Base-by-base conservation (phyloP, 768 basidiomycete genomes). In the Candolleomyces eurysporus region DNA sequence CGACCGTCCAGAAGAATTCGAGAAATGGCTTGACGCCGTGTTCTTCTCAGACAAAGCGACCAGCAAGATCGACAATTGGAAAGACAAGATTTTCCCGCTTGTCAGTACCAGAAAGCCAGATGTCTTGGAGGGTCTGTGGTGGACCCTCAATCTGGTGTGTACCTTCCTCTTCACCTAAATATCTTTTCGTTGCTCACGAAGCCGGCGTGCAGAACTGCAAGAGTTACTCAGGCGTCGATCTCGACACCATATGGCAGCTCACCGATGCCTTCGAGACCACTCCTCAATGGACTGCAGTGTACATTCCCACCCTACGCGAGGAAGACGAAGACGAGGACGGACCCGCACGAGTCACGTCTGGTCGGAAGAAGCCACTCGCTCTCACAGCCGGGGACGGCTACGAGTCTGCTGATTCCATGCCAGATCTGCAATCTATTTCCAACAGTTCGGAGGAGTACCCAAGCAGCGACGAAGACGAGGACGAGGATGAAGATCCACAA, bases 11-110 rank as follows among this genome's bases (percentile, higher is more conserved):
- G 81, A 84, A 55, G 80, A 79, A 45, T 90, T 85, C 63, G 82
- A 88, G 59, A 66, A 68, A 53, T 94, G 91, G 90, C 69, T 84
- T 1, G 86, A 90, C 63, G 90, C 91, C 4, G 86, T 89, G 66
- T 68, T 84, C 52, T 77, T 77, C 61, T 92, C 91, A 0, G 76
- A 77, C 55, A 73, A 79, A 63, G 90, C 89, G 16, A 81, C 86
- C 1, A 75, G 79, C 50, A 70, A 75, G 54, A 79, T 76, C 50
- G 73, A 75, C 17, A 82, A 73, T 63, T 87, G 82, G 68, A 81
- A 87, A 67, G 81, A 85, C 62, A 66, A 82, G 19, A 78, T 89
- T 39, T 80, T 72, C 64, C 91, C 90, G 5, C 68, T 92, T 45
- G 79, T 80, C 55, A 84, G 77, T 65, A 83, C 86, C 11, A 83